Evolutionary conservation across 2,329 filamentous ascomycete species (phyloP).

Genomic region (Colletotrichum spaethianum): DNA sequence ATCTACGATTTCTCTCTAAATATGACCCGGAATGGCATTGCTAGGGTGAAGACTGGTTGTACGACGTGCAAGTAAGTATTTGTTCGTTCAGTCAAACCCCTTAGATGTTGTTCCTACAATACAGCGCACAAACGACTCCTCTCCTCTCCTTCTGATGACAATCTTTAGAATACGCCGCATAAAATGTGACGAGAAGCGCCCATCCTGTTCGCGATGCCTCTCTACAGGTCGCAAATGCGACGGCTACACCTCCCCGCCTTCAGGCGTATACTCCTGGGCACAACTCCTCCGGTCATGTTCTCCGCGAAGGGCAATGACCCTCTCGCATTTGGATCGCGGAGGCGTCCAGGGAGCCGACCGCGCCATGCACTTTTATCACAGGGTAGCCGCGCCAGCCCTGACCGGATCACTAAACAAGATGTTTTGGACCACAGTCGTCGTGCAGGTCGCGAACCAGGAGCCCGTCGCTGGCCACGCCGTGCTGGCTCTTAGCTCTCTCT

Average conservation of each 20-base stretch:
- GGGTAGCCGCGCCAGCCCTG: conserved; percentile 40
- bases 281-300: not conserved
- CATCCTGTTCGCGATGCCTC: conserved; percentile 38
- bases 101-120: not conserved
- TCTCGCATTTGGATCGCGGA: not conserved
- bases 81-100: no score
- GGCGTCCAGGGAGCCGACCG: conserved; percentile 26
- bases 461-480: conserved; percentile 44
- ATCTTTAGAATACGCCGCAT: conserved; percentile 29
- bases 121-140: not conserved
- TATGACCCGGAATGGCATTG: conserved; percentile 17
- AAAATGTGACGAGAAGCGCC: conserved; percentile 43
- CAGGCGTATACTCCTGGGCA: conserved; percentile 4
- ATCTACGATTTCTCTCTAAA: not conserved
- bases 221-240: conserved; percentile 40
- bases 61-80: conserved; percentile 42
- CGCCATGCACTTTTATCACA: conserved; percentile 41
- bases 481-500: conserved; percentile 43
- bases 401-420: conserved; percentile 42
- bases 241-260: conserved; percentile 28
- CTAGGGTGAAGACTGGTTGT: conserved; percentile 42
- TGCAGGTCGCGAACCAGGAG: conserved; percentile 40
- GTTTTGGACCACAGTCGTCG: conserved; percentile 44
- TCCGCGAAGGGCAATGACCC: not conserved
- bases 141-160: not conserved